Evolutionary conservation across 805 yeast species (phyloP), one percentile per base, ranked within the genome.

Genomic region (Pichia rugopelliculosa): DNA sequence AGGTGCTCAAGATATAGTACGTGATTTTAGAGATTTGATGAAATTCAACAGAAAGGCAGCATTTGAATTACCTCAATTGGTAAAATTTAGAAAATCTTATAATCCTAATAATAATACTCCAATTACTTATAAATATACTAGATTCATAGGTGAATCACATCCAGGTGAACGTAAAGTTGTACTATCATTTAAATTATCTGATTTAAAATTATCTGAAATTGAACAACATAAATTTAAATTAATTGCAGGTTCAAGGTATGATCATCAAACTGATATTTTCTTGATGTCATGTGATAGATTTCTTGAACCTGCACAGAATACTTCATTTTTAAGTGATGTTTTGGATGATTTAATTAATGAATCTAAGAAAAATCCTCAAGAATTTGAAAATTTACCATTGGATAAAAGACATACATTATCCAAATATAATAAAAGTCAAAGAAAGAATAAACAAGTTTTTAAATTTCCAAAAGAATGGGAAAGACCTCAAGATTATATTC

Each of bases 31-130:
- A 60, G 83, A 79, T 54, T 80, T 78, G 56, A 80, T 95, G 56
- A 79, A 84, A 53, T 80, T 82, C 58, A 82, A 82, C 59, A 76
- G 97, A 57, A 73, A 87, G 39, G 87, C 95, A 11, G 96, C 97
- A 0, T 91, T 84, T 67, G 98, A 91, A 63, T 75, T 91, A 73
- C 99, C 99, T 7, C 75, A 80, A 47, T 73, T 93, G 53, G 80
- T 82, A 38, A 80, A 87, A 64, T 85, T 74, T 62, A 82, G 91
- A 56, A 80, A 84, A 65, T 74, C 73, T 50, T 90, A 86, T 69
- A 63, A 59, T 30, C 82, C 82, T 20, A 71, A 71, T 13, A 60
- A 58, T 17, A 69, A 71, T 24, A 64, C 72, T 10, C 88, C 89
- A 6, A 69, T 89, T 37, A 70, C 71, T 36, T 85, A 84, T 59